phyloP scores from a whole-genome alignment of 1,284 basidiomycete species.

The Ceratobasidium sp. region DNA sequence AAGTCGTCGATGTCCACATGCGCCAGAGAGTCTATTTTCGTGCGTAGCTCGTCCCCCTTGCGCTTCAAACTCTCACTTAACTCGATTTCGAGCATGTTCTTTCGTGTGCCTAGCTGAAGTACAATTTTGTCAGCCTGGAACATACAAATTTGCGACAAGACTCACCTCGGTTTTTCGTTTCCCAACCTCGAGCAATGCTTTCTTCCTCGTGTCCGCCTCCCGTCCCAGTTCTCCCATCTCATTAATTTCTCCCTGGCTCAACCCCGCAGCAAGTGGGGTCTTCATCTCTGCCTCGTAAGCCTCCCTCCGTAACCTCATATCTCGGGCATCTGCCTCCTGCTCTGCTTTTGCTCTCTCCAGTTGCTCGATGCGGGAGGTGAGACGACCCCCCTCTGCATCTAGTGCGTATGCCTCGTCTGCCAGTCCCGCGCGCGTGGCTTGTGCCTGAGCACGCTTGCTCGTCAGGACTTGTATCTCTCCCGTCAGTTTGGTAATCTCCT shows the following conservation, averaged over 20 bases:
- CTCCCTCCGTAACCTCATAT: conserved; percentile 63
- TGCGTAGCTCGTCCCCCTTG: conserved; percentile 74
- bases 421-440: conserved; percentile 71
- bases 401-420: conserved; percentile 67
- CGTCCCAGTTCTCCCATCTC: conserved; percentile 73
- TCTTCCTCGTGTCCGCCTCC: conserved; percentile 76
- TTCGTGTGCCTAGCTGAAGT: conserved; percentile 72
- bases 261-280: conserved; percentile 73
- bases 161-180: conserved; percentile 75
- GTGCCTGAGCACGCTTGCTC: conserved; percentile 72
- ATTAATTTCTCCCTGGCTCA: conserved; percentile 75
- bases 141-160: conserved; percentile 10
- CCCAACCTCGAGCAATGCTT: conserved; percentile 69
- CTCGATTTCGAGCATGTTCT: conserved; percentile 88
- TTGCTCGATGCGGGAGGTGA: conserved; percentile 65
- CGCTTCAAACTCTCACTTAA: conserved; percentile 86
- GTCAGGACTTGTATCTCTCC: conserved; percentile 76
- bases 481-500: conserved; percentile 79
- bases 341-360: conserved; percentile 74
- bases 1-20: conserved; percentile 65
- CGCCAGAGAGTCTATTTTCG: conserved; percentile 75
- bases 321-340: conserved; percentile 70
- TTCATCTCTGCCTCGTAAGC: conserved; percentile 75
- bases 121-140: neutral
- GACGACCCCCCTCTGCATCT: conserved; percentile 72